phyloP scores from a whole-genome alignment of 2,329 filamentous ascomycete genomes.

The Orbilia brochopaga region DNA sequence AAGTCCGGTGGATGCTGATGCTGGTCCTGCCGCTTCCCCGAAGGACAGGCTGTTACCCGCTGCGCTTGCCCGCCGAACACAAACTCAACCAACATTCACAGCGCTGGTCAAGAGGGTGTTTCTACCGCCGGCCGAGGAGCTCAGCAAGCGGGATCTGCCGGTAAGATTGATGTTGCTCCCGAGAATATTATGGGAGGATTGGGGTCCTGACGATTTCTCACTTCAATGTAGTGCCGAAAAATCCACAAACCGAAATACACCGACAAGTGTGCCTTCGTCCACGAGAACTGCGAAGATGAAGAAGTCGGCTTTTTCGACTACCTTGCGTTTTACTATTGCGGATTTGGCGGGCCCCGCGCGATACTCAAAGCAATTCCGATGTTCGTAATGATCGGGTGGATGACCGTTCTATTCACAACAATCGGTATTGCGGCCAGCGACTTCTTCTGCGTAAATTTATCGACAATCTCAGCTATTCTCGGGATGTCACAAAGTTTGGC shows the following conservation, averaged over 20 bases:
- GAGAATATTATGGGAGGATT: background rate
- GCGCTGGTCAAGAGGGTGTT: constrained; percentile 31
- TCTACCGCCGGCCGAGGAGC: constrained; percentile 9
- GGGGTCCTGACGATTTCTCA: background rate
- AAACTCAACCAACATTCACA: constrained; percentile 34
- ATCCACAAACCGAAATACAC: constrained; percentile 70
- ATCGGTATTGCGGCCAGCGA: constrained; percentile 98
- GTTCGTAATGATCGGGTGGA: constrained; percentile 76
- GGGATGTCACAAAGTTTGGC: constrained; percentile 86
- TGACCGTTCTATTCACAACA: constrained; percentile 88
- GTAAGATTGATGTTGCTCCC: constrained; percentile 12
- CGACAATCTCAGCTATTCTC: constrained; percentile 84
- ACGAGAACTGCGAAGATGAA: constrained; percentile 80
- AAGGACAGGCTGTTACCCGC: constrained; percentile 8
- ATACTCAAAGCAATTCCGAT: constrained; percentile 78
- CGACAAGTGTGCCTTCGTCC: constrained; percentile 88
- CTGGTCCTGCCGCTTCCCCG: constrained; percentile 26
- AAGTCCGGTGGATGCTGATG: constrained; percentile 9
- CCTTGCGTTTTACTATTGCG: constrained; percentile 88
- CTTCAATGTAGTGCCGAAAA: constrained; percentile 69
- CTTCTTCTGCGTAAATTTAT: constrained; percentile 96
- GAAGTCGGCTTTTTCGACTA: constrained; percentile 90
- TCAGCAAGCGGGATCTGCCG: constrained; percentile 51
- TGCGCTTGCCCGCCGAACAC: constrained; percentile 13
- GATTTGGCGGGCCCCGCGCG: constrained; percentile 60